These are phyloP conservation scores for Tricholoma sp. DNA, from an alignment of 768 basidiomycete genomes.

Conservation along the genomic window DNA sequence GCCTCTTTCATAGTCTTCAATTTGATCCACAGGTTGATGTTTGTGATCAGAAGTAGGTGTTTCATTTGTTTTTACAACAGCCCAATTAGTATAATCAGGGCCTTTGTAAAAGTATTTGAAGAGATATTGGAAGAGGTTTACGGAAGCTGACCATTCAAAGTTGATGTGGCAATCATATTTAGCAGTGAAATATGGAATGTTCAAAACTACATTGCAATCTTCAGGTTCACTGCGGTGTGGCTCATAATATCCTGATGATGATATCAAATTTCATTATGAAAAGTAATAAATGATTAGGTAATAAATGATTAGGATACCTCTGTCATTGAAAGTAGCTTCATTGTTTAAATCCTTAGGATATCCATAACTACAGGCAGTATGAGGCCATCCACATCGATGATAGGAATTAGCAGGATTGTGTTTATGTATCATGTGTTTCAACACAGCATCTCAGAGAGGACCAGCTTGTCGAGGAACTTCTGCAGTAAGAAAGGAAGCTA, in stretches of 20 bases:
- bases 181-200: constrained; percentile 15
- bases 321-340: background rate
- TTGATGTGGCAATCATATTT: constrained; percentile 32
- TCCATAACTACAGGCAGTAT: background rate
- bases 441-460: background rate
- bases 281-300: too few species aligned
- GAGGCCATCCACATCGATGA: background rate
- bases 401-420: background rate
- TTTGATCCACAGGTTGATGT: constrained; percentile 21
- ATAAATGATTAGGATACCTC: too few species aligned
- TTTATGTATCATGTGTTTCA: background rate
- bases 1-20: constrained; percentile 29
- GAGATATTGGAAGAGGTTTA: constrained; percentile 31
- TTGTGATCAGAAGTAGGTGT: background rate
- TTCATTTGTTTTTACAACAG: background rate
- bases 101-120: constrained; percentile 36
- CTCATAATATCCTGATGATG: background rate
- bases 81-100: constrained; percentile 4
- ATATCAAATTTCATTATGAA: too few species aligned
- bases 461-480: background rate
- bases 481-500: background rate
- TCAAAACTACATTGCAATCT: constrained; percentile 16
- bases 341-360: background rate
- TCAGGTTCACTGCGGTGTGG: constrained; percentile 5
- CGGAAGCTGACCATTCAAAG: constrained; percentile 24